Percentiles rank a stretch among this genome's conserved stretches.
phyloP scores from a whole-genome alignment of 1,284 basidiomycete genomes.

The Ceratobasidium sp. region DNA sequence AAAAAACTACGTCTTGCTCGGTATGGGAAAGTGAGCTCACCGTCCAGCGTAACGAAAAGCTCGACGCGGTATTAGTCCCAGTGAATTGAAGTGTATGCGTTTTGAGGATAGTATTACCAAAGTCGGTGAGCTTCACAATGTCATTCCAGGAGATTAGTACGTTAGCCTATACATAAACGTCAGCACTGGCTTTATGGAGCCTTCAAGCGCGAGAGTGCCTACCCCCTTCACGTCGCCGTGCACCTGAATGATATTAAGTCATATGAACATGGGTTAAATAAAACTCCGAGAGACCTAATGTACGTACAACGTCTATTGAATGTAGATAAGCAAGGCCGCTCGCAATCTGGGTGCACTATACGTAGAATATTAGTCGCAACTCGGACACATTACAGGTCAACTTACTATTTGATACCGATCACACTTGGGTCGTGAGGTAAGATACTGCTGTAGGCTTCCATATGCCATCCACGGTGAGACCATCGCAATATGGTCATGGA shows the following conservation, averaged over 20 bases:
- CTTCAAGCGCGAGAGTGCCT: neutral
- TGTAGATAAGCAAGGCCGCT: conserved; percentile 16
- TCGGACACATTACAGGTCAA: too few species aligned
- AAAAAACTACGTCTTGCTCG: neutral
- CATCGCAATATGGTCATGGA: conserved; percentile 24
- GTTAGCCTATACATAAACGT: neutral
- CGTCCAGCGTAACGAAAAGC: neutral
- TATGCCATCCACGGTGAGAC: conserved; percentile 33
- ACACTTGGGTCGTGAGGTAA: too few species aligned
- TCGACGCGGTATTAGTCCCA: neutral
- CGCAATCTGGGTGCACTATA: conserved; percentile 1
- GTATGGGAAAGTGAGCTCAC: neutral
- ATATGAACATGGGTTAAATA: neutral
- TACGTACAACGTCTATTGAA: too few species aligned
- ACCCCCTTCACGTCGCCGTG: conserved; percentile 19
- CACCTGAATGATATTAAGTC: neutral
- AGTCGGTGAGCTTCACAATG: conserved; percentile 1
- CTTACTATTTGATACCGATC: too few species aligned
- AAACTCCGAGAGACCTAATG: too few species aligned
- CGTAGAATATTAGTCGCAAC: neutral
- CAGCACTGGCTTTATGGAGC: neutral
- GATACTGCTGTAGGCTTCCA: neutral
- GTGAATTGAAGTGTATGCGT: neutral
- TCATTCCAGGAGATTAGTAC: neutral
- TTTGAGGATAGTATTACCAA: neutral